phyloP scores from a whole-genome alignment of 768 basidiomycete genomes.

The Agrocybe praecox region DNA sequence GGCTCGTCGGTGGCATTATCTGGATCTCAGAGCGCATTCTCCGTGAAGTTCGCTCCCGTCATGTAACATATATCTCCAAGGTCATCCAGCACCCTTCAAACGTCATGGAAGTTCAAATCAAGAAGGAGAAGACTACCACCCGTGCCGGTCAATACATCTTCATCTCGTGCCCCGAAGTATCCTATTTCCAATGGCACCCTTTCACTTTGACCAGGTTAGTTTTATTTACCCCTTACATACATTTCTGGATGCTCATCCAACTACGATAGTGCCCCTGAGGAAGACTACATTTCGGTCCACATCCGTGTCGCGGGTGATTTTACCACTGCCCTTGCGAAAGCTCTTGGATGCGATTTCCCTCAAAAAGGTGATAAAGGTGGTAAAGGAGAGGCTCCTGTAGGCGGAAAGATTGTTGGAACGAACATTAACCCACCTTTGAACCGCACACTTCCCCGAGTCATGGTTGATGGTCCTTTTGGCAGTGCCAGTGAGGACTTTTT shows the following conservation, averaged over 20 bases:
- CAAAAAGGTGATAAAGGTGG: conserved; percentile 48
- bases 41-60: conserved; percentile 89
- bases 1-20: conserved; percentile 85
- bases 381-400: conserved; percentile 44
- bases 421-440: conserved; percentile 61
- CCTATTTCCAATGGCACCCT: conserved; percentile 97
- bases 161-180: conserved; percentile 86
- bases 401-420: conserved; percentile 65
- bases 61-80: conserved; percentile 91
- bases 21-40: conserved; percentile 89
- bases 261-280: conserved; percentile 77
- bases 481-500: conserved; percentile 90
- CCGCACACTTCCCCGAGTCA: conserved; percentile 82
- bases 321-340: conserved; percentile 77
- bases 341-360: conserved; percentile 80
- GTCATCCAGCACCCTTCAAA: conserved; percentile 95
- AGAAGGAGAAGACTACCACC: conserved; percentile 87
- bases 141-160: conserved; percentile 95
- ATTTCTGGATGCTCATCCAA: not conserved
- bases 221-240: not conserved
- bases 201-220: conserved; percentile 87
- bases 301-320: conserved; percentile 94
- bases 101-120: conserved; percentile 95
- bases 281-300: conserved; percentile 94
- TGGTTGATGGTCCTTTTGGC: conserved; percentile 97